Percentiles rank a stretch among this genome's conserved stretches.
These are phyloP conservation scores for Taphrina pruni DNA, from an alignment of 1,139 yeast species.

Conservation along the genomic window DNA sequence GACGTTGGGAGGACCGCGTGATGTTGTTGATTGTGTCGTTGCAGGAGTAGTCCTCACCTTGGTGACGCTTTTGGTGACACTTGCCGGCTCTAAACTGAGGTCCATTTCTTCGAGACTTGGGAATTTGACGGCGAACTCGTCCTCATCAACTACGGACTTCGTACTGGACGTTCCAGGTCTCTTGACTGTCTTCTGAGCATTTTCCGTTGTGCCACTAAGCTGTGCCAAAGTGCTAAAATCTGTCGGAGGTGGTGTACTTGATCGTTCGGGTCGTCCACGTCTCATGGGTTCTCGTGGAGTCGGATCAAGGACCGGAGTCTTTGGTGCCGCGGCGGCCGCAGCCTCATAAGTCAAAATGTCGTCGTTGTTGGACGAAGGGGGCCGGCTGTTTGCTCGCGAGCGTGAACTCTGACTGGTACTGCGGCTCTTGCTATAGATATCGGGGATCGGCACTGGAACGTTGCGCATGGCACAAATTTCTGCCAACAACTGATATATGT, in stretches of 20 bases:
- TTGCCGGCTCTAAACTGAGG: constrained; percentile 6
- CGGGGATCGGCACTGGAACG: constrained; percentile 59
- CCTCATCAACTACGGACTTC: constrained; percentile 30
- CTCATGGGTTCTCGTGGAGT: constrained; percentile 41
- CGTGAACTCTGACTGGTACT: constrained; percentile 47
- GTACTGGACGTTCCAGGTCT: constrained; percentile 2
- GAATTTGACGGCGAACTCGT: constrained; percentile 39
- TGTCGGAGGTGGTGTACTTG: constrained; percentile 24
- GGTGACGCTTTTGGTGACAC: not conserved
- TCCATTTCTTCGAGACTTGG: constrained; percentile 35
- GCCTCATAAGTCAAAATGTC: constrained; percentile 42
- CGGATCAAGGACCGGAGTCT: constrained; percentile 21
- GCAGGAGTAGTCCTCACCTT: not conserved
- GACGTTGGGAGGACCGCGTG: not conserved
- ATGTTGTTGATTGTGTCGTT: not conserved
- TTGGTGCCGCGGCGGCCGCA: constrained; percentile 37
- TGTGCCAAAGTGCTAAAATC: not conserved
- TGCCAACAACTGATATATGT: constrained; percentile 77
- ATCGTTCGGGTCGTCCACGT: constrained; percentile 45
- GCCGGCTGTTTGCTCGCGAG: constrained; percentile 43
- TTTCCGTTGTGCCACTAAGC: not conserved
- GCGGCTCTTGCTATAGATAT: constrained; percentile 40
- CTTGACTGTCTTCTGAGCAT: not conserved
- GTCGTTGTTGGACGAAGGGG: constrained; percentile 44
- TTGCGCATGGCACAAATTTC: constrained; percentile 68